These are phyloP conservation scores for Diutina pseudorugosa DNA, from an alignment of 1,139 yeast species.

Conservation along the genomic window DNA sequence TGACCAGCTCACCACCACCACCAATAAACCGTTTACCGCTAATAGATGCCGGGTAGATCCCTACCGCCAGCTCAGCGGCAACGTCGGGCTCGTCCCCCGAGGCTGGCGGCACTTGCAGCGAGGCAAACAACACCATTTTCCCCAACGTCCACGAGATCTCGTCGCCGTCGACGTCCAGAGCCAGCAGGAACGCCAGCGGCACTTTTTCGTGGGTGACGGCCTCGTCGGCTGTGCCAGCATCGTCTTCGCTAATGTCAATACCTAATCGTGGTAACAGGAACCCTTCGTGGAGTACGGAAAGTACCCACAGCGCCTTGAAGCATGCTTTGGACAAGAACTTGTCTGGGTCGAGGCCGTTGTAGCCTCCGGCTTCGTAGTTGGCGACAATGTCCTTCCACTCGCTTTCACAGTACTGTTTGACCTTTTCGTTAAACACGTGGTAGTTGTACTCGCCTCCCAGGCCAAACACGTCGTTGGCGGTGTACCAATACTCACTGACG, in stretches of 20 bases:
- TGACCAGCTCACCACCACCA: slow-evolving; percentile 12
- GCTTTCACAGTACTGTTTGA: slow-evolving; percentile 52
- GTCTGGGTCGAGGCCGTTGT: slow-evolving; percentile 30
- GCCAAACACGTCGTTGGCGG: slow-evolving; percentile 69
- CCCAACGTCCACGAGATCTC: slow-evolving; percentile 64
- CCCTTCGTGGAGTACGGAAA: slow-evolving; percentile 68
- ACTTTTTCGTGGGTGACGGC: slow-evolving; percentile 15
- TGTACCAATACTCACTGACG: slow-evolving; percentile 76
- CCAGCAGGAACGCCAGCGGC: slow-evolving; percentile 44
- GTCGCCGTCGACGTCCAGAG: slow-evolving; percentile 43
- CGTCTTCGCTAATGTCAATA: slow-evolving; percentile 23
- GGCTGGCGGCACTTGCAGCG: neutral
- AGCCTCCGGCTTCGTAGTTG: slow-evolving; percentile 39
- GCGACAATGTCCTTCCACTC: slow-evolving; percentile 43
- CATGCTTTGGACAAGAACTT: slow-evolving; percentile 51
- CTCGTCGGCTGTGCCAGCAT: slow-evolving; percentile 10
- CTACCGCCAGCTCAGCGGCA: slow-evolving; percentile 20
- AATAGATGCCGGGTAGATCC: slow-evolving; percentile 41
- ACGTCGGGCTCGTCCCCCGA: slow-evolving; percentile 33
- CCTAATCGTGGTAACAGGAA: slow-evolving; percentile 60
- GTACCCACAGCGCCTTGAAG: slow-evolving; percentile 76
- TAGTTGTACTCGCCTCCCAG: slow-evolving; percentile 70
- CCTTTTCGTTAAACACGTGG: slow-evolving; percentile 44
- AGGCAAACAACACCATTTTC: slow-evolving; percentile 43
- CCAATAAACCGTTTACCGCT: slow-evolving; percentile 27